A percentile compares a stretch with the other conserved stretches of the same genome.
phyloP scores from a whole-genome alignment of 495 filamentous ascomycete genomes.

The Talaromyces proteolyticus region DNA sequence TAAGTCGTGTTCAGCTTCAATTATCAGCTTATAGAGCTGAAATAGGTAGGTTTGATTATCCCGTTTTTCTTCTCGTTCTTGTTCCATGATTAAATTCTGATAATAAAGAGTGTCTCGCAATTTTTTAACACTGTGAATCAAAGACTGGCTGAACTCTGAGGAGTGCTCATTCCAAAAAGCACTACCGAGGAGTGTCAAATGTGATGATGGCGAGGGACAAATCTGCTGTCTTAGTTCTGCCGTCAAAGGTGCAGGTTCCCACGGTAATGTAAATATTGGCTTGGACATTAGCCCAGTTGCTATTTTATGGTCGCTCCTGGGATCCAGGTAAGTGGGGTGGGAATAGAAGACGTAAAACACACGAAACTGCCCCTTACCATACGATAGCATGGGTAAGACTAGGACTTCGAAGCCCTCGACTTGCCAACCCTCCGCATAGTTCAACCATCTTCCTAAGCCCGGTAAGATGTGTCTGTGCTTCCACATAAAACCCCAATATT shows the following conservation, averaged over 20 bases:
- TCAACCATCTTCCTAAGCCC: slow-evolving; percentile 29
- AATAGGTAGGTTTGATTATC: slow-evolving; percentile 13
- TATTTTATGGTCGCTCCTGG: slow-evolving; percentile 27
- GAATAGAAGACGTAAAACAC: neutral
- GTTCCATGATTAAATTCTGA: neutral
- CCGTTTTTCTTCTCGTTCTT: slow-evolving; percentile 4
- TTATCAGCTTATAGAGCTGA: slow-evolving; percentile 26
- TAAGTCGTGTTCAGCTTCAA: slow-evolving; percentile 27
- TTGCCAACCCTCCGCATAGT: slow-evolving; percentile 24
- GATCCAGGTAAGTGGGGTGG: neutral
- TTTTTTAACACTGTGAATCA: slow-evolving; percentile 17
- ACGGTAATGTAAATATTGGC: slow-evolving; percentile 30
- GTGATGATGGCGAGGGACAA: slow-evolving; percentile 17
- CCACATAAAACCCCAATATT: slow-evolving; percentile 26
- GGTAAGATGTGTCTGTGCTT: slow-evolving; percentile 26
- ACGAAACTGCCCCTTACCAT: slow-evolving; percentile 11
- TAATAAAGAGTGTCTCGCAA: slow-evolving; percentile 22
- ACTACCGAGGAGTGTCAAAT: slow-evolving; percentile 15
- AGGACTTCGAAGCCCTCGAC: slow-evolving; percentile 20
- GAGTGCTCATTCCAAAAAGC: slow-evolving; percentile 18
- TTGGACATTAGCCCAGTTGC: slow-evolving; percentile 26
- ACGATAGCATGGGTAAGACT: slow-evolving; percentile 23
- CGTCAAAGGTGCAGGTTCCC: slow-evolving; percentile 21
- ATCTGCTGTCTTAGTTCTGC: slow-evolving; percentile 21
- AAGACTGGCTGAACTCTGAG: slow-evolving; percentile 15